These are phyloP conservation scores for Kwoniella sp. DNA, from an alignment of 768 basidiomycete genomes.

Conservation along the genomic window DNA sequence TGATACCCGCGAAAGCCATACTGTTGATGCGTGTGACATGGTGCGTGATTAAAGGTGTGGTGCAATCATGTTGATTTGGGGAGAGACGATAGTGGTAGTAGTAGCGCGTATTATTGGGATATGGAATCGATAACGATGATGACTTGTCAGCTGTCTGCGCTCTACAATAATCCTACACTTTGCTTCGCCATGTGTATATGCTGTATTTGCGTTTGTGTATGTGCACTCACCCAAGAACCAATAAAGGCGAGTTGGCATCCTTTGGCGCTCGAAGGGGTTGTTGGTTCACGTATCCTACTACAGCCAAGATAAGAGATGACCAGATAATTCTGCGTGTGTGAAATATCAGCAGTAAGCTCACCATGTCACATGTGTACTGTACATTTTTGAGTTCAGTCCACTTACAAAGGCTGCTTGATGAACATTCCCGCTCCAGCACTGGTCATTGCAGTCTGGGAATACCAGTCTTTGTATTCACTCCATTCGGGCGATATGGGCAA, in stretches of 20 bases:
- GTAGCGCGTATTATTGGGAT: too few species aligned
- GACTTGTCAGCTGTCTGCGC: too few species aligned
- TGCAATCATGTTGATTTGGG: too few species aligned
- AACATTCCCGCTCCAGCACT: constrained; percentile 51
- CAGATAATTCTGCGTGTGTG: constrained; percentile 34
- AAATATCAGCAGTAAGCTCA: too few species aligned
- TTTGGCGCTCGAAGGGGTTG: constrained; percentile 38
- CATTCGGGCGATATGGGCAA: constrained; percentile 42
- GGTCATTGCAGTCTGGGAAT: constrained; percentile 38
- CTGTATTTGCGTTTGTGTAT: not conserved
- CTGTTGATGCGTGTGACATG: constrained; percentile 11
- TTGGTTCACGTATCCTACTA: constrained; percentile 34
- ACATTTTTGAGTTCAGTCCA: too few species aligned
- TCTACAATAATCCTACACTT: too few species aligned
- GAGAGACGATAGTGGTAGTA: too few species aligned
- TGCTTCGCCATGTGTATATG: too few species aligned
- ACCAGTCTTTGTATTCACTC: constrained; percentile 40
- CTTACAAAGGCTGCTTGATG: constrained; percentile 48
- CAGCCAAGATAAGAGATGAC: constrained; percentile 36
- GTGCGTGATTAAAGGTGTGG: constrained; percentile 1
- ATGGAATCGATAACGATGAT: too few species aligned
- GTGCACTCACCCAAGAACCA: constrained; percentile 40
- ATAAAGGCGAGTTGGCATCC: constrained; percentile 37
- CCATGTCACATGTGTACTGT: too few species aligned
- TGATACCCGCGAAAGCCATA: constrained; percentile 42